Base-by-base conservation (phyloP, 169 alveolate species). In the Besnoitia besnoiti region DNA sequence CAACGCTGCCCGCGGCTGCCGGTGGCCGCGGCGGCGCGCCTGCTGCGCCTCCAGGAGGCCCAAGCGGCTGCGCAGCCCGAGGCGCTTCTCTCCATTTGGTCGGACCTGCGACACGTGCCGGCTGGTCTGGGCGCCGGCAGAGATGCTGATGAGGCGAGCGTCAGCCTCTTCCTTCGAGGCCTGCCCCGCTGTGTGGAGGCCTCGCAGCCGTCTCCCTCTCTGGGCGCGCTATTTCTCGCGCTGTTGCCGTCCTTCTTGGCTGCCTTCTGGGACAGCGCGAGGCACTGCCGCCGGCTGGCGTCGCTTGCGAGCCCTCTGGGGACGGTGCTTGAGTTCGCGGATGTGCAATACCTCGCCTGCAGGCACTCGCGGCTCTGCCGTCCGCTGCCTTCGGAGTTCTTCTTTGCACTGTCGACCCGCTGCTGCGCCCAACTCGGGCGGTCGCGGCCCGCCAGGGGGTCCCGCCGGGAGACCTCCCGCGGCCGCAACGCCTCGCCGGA, bases 331-430 rank as follows among this genome's bases (percentile, higher is more conserved):
- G 82, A 73, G 10, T 73, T 73, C 46, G 82, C 46, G 39, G 82
- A 73, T 73, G n/a, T 73, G 39, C 82, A 73, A n/a, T 21, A 19
- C 47, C 12, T 35, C 2, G 82, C 46, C 24, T 37, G 39, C 39
- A 1, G 44, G 16, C 82, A 73, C 82, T 73, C 82, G 27, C 82
- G 82, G 39, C 46, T 73, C 27, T 73, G 39, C n/a, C 82, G 82
- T 5, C 82, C 82, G 27, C 82, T 73, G 47, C 39, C 82, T 8
- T 35, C 47, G 30, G 82, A 73, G 46, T 19, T n/a, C 82, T 35
- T 4, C 21, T 37, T 10, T n/a, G 39, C 82, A 7, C 46, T 10
- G 27, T 19, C 82, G 1, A 16, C 82, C 24, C 46, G 30, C 8
- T 73, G 39, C 44, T n/a, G 39, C 39, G 16, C 82, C 82, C 16